A percentile compares a stretch with the other conserved stretches of the same genome.
Conservation (phyloP, 306 rosid species). For the Lathyrus oleraceus region DNA sequence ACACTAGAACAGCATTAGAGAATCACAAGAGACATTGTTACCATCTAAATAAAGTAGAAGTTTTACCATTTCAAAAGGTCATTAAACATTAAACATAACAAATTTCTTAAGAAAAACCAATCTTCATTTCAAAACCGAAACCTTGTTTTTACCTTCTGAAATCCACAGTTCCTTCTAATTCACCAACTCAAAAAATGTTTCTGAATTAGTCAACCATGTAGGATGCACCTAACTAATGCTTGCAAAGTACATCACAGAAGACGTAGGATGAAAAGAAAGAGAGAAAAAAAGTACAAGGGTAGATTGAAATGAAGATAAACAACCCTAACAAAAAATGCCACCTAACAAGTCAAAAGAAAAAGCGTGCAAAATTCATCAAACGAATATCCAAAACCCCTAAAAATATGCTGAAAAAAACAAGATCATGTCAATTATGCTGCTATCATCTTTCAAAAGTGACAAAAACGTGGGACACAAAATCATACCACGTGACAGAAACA, state of each 20-base stretch:
- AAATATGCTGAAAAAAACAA: conserved; percentile 27
- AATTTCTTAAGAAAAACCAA: conserved; percentile 27
- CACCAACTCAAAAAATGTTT: conserved; percentile 25
- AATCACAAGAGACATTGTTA: conserved; percentile 17
- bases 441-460: conserved; percentile 33
- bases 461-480: conserved; percentile 30
- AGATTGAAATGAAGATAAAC: conserved; percentile 27
- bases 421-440: conserved; percentile 38
- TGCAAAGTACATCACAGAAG: conserved; percentile 31
- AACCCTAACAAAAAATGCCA: conserved; percentile 37
- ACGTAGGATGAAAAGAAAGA: conserved; percentile 16
- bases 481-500: conserved; percentile 27
- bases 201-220: conserved; percentile 33
- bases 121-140: conserved; percentile 13
- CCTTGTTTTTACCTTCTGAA: neutral
- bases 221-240: conserved; percentile 35
- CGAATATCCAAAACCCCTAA: conserved; percentile 18
- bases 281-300: conserved; percentile 9
- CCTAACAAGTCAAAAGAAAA: conserved; percentile 36
- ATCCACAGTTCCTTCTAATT: conserved; percentile 20
- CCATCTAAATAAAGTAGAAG: conserved; percentile 12
- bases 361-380: conserved; percentile 39
- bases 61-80: conserved; percentile 18
- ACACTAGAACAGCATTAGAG: neutral
- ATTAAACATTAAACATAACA: conserved; percentile 1